Evolutionary conservation across 768 basidiomycete species (phyloP), one percentile per base, ranked within the genome.

Genomic region (Mycena sanguinolenta): DNA sequence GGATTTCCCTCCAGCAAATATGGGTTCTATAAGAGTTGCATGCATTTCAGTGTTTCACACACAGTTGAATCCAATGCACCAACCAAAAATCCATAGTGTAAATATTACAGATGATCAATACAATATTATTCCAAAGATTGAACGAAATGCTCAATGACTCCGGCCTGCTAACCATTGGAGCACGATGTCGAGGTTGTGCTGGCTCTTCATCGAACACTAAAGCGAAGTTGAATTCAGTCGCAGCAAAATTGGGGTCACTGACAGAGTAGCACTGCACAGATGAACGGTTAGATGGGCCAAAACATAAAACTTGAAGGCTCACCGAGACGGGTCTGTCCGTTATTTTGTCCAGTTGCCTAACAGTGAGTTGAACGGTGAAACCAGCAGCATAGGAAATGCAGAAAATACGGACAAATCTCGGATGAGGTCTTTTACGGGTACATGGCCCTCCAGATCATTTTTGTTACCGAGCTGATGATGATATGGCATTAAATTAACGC

Each of bases 181-280:
- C 9, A 97, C 91, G 69, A 97, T 95, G 77, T 96, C 95, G 68
- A 98, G 83, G 78, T 98, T 98, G 79, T 98, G 95, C 79, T 95
- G 93, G 76, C 91, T 96, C 81, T 96, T 97, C 92, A 97, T 97
- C 3, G 95, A 98, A 79, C 96, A 97, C 96, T 98, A 74, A 0
- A 27, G 57, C 60, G 42, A 36, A 28, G 70, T 50, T 65, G 69
- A 27, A 19, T 53, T 6, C 39, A 36, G 21, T 9, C 12, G 58
- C 55, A 39, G 39, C 36, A 59, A n/a, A n/a, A 52, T 14, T 27
- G 50, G 16, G 58, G 49, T 13, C 6, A 74, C 90, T 67, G 80
- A 94, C 93, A 72, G 93, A 95, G 77, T 95, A 95, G 75, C 93
- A 95, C 93, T 95, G 19, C 64, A 64, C 46, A 38, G 14, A 39